Evolutionary conservation across 2,329 filamentous ascomycete species (phyloP).

Genomic region (Pleurostoma richardsiae): DNA sequence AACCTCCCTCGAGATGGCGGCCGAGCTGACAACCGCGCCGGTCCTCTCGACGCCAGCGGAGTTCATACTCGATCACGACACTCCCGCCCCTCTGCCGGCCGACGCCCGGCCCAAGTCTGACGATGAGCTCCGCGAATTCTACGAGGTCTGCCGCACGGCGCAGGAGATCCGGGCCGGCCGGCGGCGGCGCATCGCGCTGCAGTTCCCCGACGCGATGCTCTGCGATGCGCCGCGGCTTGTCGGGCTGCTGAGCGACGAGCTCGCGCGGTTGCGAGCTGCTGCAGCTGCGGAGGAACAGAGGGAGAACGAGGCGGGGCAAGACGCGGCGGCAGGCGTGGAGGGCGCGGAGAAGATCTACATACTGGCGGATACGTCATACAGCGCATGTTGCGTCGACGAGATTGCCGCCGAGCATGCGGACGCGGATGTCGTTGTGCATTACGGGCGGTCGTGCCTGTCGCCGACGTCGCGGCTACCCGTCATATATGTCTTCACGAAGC

Average conservation of each 20-base stretch:
- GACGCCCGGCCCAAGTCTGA: constrained; percentile 35
- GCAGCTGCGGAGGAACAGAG: background rate
- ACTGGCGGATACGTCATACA: constrained; percentile 92
- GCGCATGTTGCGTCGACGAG: constrained; percentile 95
- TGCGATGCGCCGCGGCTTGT: constrained; percentile 78
- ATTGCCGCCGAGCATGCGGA: constrained; percentile 90
- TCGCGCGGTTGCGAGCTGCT: constrained; percentile 14
- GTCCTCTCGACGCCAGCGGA: constrained; percentile 62
- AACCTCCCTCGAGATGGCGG: constrained; percentile 30
- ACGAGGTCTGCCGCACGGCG: constrained; percentile 80
- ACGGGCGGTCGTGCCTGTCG: constrained; percentile 86
- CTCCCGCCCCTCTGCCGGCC: constrained; percentile 21
- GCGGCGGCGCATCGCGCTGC: constrained; percentile 79
- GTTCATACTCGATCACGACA: constrained; percentile 48
- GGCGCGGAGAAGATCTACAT: constrained; percentile 60
- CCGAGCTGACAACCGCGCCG: constrained; percentile 46
- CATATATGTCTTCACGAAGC: constrained; percentile 82
- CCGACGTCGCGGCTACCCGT: constrained; percentile 84
- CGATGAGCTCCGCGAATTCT: constrained; percentile 68
- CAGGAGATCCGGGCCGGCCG: constrained; percentile 65
- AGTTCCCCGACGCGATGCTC: constrained; percentile 93
- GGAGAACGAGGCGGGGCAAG: background rate
- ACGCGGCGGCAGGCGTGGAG: background rate
- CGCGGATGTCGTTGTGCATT: constrained; percentile 90
- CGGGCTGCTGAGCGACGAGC: constrained; percentile 45